Evolutionary conservation across 73 alveolate species (phyloP).

Genomic region (Paraurostyla sp.): DNA sequence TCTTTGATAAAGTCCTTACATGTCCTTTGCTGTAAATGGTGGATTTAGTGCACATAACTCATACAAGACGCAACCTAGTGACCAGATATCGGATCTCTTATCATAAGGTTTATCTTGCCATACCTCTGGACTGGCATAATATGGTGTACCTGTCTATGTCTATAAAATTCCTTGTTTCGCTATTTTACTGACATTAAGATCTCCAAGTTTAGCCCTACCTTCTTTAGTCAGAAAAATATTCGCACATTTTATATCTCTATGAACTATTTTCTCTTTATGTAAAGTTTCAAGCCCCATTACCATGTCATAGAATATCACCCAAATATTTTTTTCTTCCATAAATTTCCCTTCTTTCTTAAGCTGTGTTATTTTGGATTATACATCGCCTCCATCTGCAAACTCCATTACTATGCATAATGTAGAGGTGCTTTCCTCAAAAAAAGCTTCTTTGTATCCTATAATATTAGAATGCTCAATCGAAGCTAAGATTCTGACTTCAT

Average conservation of each 20-base stretch:
- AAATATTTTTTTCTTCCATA: conserved; percentile 85
- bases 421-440: conserved; percentile 77
- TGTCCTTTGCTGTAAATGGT: conserved; percentile 90
- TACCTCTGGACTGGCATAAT: conserved; percentile 93
- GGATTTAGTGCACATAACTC: conserved; percentile 91
- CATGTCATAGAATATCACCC: conserved; percentile 88
- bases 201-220: conserved; percentile 73
- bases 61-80: conserved; percentile 92
- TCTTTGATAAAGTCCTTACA: conserved; percentile 87
- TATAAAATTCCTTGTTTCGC: conserved; percentile 81
- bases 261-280: conserved; percentile 87
- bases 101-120: conserved; percentile 96
- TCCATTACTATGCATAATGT: conserved; percentile 93
- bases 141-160: conserved; percentile 96
- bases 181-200: conserved; percentile 37
- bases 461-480: conserved; percentile 67
- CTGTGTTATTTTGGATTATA: conserved; percentile 77
- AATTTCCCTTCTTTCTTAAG: conserved; percentile 72
- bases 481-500: conserved; percentile 79
- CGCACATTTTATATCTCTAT: conserved; percentile 94
- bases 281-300: conserved; percentile 87
- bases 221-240: conserved; percentile 88
- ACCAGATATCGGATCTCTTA: conserved; percentile 92
- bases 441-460: conserved; percentile 88
- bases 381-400: conserved; percentile 94